Conservation (phyloP, 2,329 filamentous ascomycete genomes). For the Colletotrichum neosansevieriae region DNA sequence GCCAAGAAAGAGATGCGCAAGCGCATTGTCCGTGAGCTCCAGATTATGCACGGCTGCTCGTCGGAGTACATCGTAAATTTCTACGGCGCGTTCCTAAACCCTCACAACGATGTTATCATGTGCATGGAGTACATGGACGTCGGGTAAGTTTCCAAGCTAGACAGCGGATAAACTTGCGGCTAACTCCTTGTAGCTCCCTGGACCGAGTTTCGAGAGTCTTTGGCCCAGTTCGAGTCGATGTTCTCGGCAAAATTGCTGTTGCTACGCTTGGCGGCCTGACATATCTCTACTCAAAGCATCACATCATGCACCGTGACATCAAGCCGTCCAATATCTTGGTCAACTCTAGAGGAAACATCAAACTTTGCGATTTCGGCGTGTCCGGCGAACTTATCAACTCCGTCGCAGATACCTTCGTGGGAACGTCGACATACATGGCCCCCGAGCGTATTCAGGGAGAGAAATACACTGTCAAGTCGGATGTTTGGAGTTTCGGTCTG, state of each 20-base stretch:
- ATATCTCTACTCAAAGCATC: slow-evolving; percentile 94
- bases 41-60: slow-evolving; percentile 98
- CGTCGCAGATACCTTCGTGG: slow-evolving; percentile 97
- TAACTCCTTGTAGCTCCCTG: slow-evolving; percentile 73
- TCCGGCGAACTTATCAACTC: slow-evolving; percentile 98
- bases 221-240: slow-evolving; percentile 93
- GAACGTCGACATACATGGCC: slow-evolving; percentile 99
- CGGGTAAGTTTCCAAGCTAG: slow-evolving; percentile 74
- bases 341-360: slow-evolving; percentile 94
- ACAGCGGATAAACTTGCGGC: slow-evolving; percentile 12
- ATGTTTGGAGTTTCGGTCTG: slow-evolving; percentile 98
- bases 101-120: slow-evolving; percentile 97
- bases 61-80: slow-evolving; percentile 98
- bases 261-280: slow-evolving; percentile 92
- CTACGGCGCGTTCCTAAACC: slow-evolving; percentile 96
- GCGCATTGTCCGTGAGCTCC: slow-evolving; percentile 94
- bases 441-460: slow-evolving; percentile 97
- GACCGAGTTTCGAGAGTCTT: slow-evolving; percentile 96
- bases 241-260: slow-evolving; percentile 97
- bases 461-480: slow-evolving; percentile 97
- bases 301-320: slow-evolving; percentile 99
- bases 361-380: slow-evolving; percentile 98
- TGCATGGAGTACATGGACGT: slow-evolving; percentile 99
- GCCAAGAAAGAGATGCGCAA: slow-evolving; percentile 97
- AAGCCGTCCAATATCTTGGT: slow-evolving; percentile 98